Conservation (phyloP, 1,139 yeast species). For the Schwanniomyces etchellsii region DNA sequence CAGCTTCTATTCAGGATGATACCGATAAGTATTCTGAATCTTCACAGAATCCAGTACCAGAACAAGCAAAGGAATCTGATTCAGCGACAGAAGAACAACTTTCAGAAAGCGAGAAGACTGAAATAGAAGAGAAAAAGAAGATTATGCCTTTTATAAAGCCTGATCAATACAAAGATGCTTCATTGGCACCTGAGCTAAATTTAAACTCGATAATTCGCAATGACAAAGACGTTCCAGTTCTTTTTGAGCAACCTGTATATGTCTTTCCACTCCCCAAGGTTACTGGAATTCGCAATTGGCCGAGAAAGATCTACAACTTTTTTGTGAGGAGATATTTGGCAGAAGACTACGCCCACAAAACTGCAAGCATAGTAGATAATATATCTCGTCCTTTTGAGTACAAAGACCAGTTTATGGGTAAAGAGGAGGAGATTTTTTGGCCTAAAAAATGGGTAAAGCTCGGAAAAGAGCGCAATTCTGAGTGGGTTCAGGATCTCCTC, state of each 20-base stretch:
- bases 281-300: conserved; percentile 73
- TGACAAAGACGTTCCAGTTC: conserved; percentile 45
- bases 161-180: conserved; percentile 46
- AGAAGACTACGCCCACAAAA: conserved; percentile 59
- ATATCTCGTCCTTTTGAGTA: conserved; percentile 50
- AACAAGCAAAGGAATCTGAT: conserved; percentile 10
- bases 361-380: conserved; percentile 57
- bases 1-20: conserved; percentile 1
- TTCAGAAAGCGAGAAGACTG: conserved; percentile 12
- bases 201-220: conserved; percentile 16
- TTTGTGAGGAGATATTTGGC: conserved; percentile 70
- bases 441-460: conserved; percentile 77
- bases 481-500: conserved; percentile 78
- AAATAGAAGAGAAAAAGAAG: conserved; percentile 39
- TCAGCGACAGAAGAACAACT: conserved; percentile 27
- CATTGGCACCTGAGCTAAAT: conserved; percentile 59
- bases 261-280: conserved; percentile 71
- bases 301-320: conserved; percentile 70
- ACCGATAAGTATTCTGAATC: conserved; percentile 6
- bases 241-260: conserved; percentile 69
- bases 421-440: conserved; percentile 85
- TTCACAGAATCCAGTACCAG: conserved; percentile 8
- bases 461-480: conserved; percentile 68
- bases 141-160: conserved; percentile 60
- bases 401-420: conserved; percentile 50